These are phyloP conservation scores for Solanum pimpinellifolium DNA, from an alignment of 257 asterid species.

Conservation along the genomic window DNA sequence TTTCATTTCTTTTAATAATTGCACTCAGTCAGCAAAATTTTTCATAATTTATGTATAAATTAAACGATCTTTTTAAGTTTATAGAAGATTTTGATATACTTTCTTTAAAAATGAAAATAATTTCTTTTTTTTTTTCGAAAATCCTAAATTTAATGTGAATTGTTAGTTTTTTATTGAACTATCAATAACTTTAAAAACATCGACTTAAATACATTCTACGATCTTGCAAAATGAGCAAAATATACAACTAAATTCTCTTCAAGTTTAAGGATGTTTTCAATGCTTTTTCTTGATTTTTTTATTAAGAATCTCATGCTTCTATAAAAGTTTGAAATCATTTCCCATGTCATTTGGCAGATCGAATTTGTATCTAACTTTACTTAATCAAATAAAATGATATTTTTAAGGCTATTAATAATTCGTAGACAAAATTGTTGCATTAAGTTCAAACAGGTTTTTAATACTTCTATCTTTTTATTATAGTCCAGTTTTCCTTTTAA, in stretches of 20 bases:
- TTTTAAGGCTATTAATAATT: no score
- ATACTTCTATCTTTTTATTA: not conserved
- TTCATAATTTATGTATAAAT: no score
- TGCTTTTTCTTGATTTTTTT: no score
- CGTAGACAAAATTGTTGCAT: accelerated
- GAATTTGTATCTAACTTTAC: no score
- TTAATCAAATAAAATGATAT: no score
- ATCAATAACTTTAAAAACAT: no score
- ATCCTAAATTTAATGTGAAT: accelerated
- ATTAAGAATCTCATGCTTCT: not conserved
- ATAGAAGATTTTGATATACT: no score
- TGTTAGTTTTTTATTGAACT: not conserved
- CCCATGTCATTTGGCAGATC: not conserved
- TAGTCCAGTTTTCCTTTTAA: not conserved
- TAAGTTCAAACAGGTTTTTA: accelerated
- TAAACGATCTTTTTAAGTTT: not conserved
- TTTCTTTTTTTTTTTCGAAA: no score
- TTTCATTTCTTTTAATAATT: not conserved
- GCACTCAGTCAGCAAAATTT: not conserved
- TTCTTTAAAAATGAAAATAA: no score
- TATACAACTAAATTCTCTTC: no score
- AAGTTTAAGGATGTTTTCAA: not conserved
- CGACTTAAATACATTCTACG: no score
- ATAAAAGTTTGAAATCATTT: not conserved
- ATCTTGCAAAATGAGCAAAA: no score